Evolutionary conservation across 2,329 filamentous ascomycete genomes (phyloP).

Genomic region (Hypomyces perniciosus): DNA sequence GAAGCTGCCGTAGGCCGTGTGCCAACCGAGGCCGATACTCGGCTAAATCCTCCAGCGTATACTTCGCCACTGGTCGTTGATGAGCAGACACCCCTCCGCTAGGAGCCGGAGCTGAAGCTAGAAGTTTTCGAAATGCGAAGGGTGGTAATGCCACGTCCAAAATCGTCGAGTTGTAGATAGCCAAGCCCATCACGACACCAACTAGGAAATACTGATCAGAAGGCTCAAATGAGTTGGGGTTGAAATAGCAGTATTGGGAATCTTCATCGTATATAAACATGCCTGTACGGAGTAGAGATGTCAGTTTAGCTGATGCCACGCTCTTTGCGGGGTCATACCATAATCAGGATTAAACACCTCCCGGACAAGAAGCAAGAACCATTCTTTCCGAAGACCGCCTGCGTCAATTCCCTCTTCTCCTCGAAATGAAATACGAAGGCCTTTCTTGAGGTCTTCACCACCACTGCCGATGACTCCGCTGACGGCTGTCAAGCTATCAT

Average conservation of each 20-base stretch:
- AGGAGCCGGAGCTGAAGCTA: slow-evolving; percentile 66
- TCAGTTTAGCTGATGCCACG: neutral
- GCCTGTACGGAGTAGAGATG: slow-evolving; percentile 42
- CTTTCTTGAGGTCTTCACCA: slow-evolving; percentile 84
- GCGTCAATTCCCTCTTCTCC: slow-evolving; percentile 91
- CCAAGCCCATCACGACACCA: slow-evolving; percentile 78
- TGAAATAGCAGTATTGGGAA: slow-evolving; percentile 88
- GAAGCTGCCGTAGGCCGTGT: slow-evolving; percentile 64
- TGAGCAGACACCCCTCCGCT: slow-evolving; percentile 46
- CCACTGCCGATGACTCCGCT: slow-evolving; percentile 78
- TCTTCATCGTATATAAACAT: slow-evolving; percentile 91
- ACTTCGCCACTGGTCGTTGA: slow-evolving; percentile 58
- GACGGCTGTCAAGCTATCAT: slow-evolving; percentile 79
- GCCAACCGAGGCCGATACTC: slow-evolving; percentile 76
- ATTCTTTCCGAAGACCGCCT: slow-evolving; percentile 85
- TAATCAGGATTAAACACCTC: slow-evolving; percentile 90
- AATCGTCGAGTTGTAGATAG: slow-evolving; percentile 93
- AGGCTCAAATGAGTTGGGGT: slow-evolving; percentile 81
- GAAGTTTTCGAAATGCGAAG: slow-evolving; percentile 82
- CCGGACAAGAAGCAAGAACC: slow-evolving; percentile 81
- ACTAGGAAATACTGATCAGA: slow-evolving; percentile 90
- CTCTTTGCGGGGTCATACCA: slow-evolving; percentile 47
- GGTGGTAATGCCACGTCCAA: slow-evolving; percentile 82
- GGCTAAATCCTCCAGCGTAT: slow-evolving; percentile 74
- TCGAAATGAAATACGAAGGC: slow-evolving; percentile 74